Conservation (phyloP, 208 protist genomes). For the Balamuthia mandrillaris region DNA sequence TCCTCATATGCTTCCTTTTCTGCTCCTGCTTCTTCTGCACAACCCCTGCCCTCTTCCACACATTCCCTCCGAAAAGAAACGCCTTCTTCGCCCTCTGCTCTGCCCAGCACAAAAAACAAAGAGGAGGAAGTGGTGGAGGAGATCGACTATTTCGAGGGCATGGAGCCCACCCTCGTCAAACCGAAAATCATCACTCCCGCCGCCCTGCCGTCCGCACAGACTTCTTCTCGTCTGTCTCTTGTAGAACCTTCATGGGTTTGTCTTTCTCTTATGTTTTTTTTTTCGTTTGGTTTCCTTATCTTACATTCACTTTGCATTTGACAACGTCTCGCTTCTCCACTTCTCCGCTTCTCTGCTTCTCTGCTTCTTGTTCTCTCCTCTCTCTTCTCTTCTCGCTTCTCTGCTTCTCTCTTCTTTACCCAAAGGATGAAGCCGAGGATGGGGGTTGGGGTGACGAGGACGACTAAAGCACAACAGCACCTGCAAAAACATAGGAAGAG, state of each 20-base stretch:
- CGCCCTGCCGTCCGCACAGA: not conserved
- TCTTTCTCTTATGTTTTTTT: not conserved
- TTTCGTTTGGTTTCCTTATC: not conserved
- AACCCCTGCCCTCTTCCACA: too few species aligned
- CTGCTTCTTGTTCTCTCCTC: not conserved
- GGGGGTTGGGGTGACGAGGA: not conserved
- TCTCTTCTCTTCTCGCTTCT: not conserved
- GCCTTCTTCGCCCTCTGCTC: too few species aligned
- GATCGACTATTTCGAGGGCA: conserved; percentile 20
- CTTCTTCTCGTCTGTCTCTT: not conserved
- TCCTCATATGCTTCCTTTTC: too few species aligned
- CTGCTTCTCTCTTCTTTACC: not conserved
- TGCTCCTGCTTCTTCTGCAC: too few species aligned
- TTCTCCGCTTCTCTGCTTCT: not conserved
- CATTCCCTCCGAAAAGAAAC: too few species aligned
- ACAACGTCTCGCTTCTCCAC: not conserved
- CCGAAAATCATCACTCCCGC: not conserved
- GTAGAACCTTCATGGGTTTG: not conserved
- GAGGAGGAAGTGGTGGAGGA: not conserved
- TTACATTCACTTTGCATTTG: not conserved
- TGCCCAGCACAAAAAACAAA: too few species aligned
- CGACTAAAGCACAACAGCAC: not conserved
- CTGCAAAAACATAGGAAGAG: not conserved
- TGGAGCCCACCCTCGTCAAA: conserved; percentile 6
- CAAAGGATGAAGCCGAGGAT: not conserved